Conservation (phyloP, 345 rosid genomes). For the Corchorus olitorius region DNA sequence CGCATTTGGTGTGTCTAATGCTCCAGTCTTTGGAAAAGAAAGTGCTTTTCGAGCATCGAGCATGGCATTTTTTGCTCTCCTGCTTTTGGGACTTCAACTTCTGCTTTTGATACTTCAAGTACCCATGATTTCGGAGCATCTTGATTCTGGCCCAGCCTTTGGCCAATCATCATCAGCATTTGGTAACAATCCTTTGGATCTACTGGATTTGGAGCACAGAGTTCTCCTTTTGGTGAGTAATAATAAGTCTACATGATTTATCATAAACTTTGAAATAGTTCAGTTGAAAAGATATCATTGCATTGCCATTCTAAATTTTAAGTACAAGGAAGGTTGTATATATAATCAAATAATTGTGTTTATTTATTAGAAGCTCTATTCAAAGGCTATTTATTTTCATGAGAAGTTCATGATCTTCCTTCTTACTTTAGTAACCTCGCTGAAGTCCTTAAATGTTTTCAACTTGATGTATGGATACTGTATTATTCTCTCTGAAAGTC, state of each 20-base stretch:
- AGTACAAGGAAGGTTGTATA: neutral
- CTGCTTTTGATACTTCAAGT: constrained; percentile 56
- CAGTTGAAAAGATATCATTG: neutral
- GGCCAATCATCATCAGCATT: constrained; percentile 78
- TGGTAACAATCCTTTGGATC: constrained; percentile 74
- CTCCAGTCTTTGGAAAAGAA: constrained; percentile 52
- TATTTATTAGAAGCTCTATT: too few relatives aligned
- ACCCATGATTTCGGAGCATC: constrained; percentile 60
- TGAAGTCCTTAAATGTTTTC: too few relatives aligned
- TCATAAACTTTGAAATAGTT: neutral
- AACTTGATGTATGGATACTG: too few relatives aligned
- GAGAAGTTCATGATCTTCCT: too few relatives aligned
- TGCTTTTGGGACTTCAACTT: constrained; percentile 41
- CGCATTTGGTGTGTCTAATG: constrained; percentile 43
- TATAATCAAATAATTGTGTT: neutral
- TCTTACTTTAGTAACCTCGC: too few relatives aligned
- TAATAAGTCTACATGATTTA: neutral
- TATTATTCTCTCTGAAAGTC: too few relatives aligned
- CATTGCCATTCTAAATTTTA: neutral
- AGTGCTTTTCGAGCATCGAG: constrained; percentile 46
- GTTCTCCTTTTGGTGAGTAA: constrained; percentile 63
- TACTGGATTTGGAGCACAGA: constrained; percentile 72
- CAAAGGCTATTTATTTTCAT: too few relatives aligned
- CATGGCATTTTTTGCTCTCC: constrained; percentile 42
- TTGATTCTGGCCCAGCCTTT: constrained; percentile 63